phyloP scores from a whole-genome alignment of 2,329 filamentous ascomycete species.

The Epicoccum sorghinum region DNA sequence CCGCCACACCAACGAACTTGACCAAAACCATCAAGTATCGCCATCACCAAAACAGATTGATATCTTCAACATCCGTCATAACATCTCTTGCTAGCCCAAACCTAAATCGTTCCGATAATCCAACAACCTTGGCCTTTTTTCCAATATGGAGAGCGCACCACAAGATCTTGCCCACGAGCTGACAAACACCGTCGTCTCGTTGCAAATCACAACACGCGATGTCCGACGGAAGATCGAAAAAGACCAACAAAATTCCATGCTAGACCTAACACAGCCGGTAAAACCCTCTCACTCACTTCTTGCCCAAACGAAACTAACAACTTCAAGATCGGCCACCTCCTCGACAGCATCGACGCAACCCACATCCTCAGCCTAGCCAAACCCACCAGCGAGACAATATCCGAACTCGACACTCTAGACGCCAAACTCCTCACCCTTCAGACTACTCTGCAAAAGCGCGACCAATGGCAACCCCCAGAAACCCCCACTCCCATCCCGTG shows the following conservation, averaged over 20 bases:
- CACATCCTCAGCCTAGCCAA: slow-evolving; percentile 6
- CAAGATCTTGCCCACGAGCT: slow-evolving; percentile 1
- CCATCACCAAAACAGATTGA: neutral
- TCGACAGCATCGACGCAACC: neutral
- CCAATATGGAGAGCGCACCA: neutral
- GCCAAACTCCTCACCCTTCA: neutral
- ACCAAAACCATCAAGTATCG: neutral
- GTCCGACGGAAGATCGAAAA: slow-evolving; percentile 1
- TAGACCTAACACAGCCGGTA: slow-evolving; percentile 9
- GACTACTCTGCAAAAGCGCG: neutral
- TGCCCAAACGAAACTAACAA: neutral
- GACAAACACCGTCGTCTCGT: slow-evolving; percentile 11
- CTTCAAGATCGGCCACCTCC: slow-evolving; percentile 10
- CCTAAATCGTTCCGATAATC: neutral
- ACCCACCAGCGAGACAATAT: neutral
- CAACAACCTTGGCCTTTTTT: neutral
- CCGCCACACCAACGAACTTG: neutral
- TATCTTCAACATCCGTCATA: too few species aligned
- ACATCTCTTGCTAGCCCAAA: too few species aligned
- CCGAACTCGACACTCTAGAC: neutral
- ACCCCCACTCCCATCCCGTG: neutral
- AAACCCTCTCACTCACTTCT: neutral
- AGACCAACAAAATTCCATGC: neutral
- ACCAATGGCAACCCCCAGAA: slow-evolving; percentile 1
- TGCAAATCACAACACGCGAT: slow-evolving; percentile 3